Percentiles rank a stretch among this genome's conserved stretches.
Conservation (phyloP, 495 filamentous ascomycete genomes). For the Penicillium pancosmium region DNA sequence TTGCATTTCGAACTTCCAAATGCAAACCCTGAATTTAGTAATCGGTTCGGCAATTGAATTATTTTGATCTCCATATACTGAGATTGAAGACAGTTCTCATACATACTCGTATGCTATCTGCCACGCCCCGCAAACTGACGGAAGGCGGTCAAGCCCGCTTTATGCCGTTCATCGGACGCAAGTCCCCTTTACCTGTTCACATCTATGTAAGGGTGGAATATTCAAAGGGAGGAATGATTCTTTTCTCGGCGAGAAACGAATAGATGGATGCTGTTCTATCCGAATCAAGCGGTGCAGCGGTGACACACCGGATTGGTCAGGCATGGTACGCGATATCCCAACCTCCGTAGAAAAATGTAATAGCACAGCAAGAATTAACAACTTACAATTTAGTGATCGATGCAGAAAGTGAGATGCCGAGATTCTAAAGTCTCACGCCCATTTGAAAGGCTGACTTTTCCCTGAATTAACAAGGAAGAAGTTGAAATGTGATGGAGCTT, state of each 20-base stretch:
- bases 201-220: background rate
- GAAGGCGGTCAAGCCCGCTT: background rate
- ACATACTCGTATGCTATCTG: too few relatives aligned
- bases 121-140: too few relatives aligned
- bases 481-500: conserved; percentile 16
- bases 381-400: conserved; percentile 1
- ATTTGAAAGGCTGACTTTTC: background rate
- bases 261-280: conserved; percentile 2
- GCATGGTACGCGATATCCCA: conserved; percentile 7
- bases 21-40: too few relatives aligned
- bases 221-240: too few relatives aligned
- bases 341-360: background rate
- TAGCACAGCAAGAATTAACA: background rate
- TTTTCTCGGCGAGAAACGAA: background rate
- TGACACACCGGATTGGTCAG: conserved; percentile 5
- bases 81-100: too few relatives aligned
- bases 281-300: background rate
- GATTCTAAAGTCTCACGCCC: too few relatives aligned
- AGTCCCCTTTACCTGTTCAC: background rate
- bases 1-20: too few relatives aligned
- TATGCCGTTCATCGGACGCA: background rate
- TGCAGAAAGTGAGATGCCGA: conserved; percentile 8
- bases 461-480: conserved; percentile 7
- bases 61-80: too few relatives aligned
- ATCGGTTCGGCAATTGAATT: too few relatives aligned